phyloP scores from a whole-genome alignment of 78 protist species.

The Dictyostelium firmibasis region DNA sequence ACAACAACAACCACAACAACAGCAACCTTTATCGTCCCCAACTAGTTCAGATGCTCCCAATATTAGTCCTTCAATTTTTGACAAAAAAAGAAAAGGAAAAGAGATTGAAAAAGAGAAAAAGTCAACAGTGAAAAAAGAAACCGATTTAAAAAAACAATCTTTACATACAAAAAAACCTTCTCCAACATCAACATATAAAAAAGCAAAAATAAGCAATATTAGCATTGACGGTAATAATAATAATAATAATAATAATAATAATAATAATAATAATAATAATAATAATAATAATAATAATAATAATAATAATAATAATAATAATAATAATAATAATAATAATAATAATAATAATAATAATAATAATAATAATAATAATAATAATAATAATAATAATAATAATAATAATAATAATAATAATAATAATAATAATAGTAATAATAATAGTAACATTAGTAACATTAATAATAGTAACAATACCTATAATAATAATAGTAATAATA shows the following conservation, averaged over 20 bases:
- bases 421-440: neutral
- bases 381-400: neutral
- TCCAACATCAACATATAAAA: neutral
- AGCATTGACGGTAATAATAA: neutral
- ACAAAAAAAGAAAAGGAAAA: neutral
- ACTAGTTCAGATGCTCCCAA: neutral
- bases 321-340: neutral
- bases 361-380: neutral
- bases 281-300: neutral
- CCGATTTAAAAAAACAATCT: neutral
- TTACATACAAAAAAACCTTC: slow-evolving; percentile 19
- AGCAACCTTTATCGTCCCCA: neutral
- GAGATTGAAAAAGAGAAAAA: neutral
- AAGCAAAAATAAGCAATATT: neutral
- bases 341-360: neutral
- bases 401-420: neutral
- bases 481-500: slow-evolving; percentile 2
- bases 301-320: neutral
- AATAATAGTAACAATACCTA: neutral
- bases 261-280: neutral
- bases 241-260: neutral
- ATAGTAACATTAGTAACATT: neutral
- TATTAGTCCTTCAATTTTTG: neutral
- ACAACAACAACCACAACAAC: neutral
- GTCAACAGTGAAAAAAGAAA: slow-evolving; percentile 15